A percentile compares a stretch with the other conserved stretches of the same genome.
phyloP scores from a whole-genome alignment of 2,329 filamentous ascomycete species.

The Fusarium clavum region DNA sequence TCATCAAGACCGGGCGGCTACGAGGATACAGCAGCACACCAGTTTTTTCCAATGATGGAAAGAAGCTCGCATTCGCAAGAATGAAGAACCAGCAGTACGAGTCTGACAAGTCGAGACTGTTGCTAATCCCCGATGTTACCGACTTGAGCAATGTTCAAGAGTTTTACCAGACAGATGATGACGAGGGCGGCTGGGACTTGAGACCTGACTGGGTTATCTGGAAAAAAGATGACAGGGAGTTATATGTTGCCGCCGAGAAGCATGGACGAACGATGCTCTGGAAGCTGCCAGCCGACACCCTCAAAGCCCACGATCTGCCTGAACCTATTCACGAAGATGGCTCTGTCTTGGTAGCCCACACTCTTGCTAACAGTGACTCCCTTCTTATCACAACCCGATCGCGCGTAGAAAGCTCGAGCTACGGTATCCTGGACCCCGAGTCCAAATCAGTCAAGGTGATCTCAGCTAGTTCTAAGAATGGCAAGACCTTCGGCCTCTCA shows the following conservation, averaged over 20 bases:
- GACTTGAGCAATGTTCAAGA: slow-evolving; percentile 69
- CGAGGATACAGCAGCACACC: slow-evolving; percentile 74
- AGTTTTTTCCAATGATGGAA: slow-evolving; percentile 79
- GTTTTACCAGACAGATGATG: slow-evolving; percentile 71
- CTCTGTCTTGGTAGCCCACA: slow-evolving; percentile 64
- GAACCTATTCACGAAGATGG: slow-evolving; percentile 64
- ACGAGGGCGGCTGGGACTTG: slow-evolving; percentile 71
- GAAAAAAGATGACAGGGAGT: slow-evolving; percentile 67
- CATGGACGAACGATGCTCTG: slow-evolving; percentile 72
- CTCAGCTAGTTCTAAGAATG: slow-evolving; percentile 74
- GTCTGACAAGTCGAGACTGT: slow-evolving; percentile 74
- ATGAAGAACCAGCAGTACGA: slow-evolving; percentile 86
- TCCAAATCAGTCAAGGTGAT: slow-evolving; percentile 56
- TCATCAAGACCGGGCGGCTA: slow-evolving; percentile 66
- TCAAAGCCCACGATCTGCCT: slow-evolving; percentile 61
- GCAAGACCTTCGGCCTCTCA: slow-evolving; percentile 74
- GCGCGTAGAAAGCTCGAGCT: slow-evolving; percentile 78
- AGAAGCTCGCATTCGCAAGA: slow-evolving; percentile 78
- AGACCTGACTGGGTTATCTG: slow-evolving; percentile 68
- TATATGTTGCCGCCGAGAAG: slow-evolving; percentile 82
- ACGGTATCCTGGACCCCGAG: slow-evolving; percentile 67
- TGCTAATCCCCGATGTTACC: slow-evolving; percentile 71
- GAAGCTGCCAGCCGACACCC: slow-evolving; percentile 67
- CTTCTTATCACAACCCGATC: slow-evolving; percentile 77
- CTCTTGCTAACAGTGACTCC: slow-evolving; percentile 59